A percentile compares a stretch with the other conserved stretches of the same genome.
Conservation (phyloP, 805 yeast species). For the Maudiozyma saulgeensis region DNA sequence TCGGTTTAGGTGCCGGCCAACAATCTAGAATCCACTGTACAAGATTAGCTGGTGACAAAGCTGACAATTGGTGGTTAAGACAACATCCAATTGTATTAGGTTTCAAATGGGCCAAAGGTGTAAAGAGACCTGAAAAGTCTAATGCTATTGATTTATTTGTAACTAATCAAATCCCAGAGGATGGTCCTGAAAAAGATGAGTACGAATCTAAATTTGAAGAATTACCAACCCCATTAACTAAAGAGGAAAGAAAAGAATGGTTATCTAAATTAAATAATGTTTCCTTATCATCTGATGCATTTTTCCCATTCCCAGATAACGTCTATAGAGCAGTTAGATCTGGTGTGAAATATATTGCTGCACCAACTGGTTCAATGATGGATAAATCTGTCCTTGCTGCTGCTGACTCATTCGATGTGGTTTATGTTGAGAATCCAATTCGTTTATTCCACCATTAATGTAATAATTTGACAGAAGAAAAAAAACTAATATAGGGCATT, state of each 20-base stretch:
- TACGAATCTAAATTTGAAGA: constrained; percentile 81
- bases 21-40: constrained; percentile 99
- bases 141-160: constrained; percentile 95
- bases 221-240: constrained; percentile 75
- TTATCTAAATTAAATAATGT: constrained; percentile 68
- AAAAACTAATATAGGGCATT: too few relatives aligned
- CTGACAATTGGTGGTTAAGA: constrained; percentile 99
- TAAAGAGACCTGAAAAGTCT: constrained; percentile 96
- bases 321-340: constrained; percentile 95
- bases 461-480: background rate
- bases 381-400: constrained; percentile 94
- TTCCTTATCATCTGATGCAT: constrained; percentile 92
- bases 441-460: constrained; percentile 92
- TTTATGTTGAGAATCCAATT: constrained; percentile 93
- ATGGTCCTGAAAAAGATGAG: constrained; percentile 88
- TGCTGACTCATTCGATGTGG: constrained; percentile 83
- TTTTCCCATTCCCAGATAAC: constrained; percentile 99
- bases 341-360: constrained; percentile 93
- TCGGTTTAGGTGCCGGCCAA: constrained; percentile 99
- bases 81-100: constrained; percentile 92
- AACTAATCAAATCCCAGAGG: constrained; percentile 79
- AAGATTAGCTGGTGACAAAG: constrained; percentile 97
- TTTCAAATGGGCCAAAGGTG: constrained; percentile 96
- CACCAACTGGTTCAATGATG: constrained; percentile 96
- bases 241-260: constrained; percentile 84